These are phyloP conservation scores for Macaranga tanarius DNA, from an alignment of 441 rosid genomes.

Conservation along the genomic window DNA sequence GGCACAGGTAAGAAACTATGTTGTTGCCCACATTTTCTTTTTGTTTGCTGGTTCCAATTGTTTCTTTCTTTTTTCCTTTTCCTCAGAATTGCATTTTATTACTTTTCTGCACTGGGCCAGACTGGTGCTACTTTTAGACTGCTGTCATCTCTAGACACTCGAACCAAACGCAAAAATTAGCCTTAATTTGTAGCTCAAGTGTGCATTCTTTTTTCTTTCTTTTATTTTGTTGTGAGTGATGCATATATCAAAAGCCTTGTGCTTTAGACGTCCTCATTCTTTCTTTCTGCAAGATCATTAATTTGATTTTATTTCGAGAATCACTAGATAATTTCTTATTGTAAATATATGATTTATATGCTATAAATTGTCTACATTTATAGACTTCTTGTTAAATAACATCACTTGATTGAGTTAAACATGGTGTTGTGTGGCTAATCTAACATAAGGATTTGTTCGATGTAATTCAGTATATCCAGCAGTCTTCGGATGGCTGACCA, in stretches of 20 bases:
- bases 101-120: neutral
- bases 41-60: neutral
- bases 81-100: neutral
- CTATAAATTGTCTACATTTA: neutral
- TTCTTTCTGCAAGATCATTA: neutral
- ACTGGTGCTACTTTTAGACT: neutral
- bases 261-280: neutral
- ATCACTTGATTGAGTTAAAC: slow-evolving; percentile 9
- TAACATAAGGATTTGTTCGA: slow-evolving; percentile 3
- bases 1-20: slow-evolving; percentile 61
- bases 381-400: neutral
- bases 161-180: neutral
- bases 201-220: neutral
- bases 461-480: neutral
- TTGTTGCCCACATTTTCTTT: neutral
- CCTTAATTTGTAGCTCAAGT: neutral
- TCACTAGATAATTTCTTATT: neutral
- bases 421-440: neutral
- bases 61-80: neutral
- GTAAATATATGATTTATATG: neutral
- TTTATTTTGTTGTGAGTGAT: neutral
- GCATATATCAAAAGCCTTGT: neutral
- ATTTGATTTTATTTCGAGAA: neutral
- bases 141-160: neutral
- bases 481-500: neutral